Percentiles rank a stretch among this genome's conserved stretches.
Evolutionary conservation across 345 rosid species (phyloP).

Genomic region (Murraya paniculata): DNA sequence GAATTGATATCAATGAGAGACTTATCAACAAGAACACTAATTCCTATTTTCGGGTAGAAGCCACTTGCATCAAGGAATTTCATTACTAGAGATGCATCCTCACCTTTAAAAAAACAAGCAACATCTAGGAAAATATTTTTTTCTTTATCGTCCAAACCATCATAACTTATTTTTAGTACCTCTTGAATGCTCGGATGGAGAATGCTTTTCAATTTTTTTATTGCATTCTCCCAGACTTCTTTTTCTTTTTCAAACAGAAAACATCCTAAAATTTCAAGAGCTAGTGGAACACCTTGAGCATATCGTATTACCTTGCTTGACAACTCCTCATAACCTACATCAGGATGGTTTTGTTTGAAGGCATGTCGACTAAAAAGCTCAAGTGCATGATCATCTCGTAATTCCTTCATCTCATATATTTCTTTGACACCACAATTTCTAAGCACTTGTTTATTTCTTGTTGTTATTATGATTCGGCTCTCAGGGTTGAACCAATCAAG

Average conservation of each 20-base stretch:
- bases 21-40: too few species aligned
- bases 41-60: too few species aligned
- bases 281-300: conserved; percentile 14
- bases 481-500: not conserved
- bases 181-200: not conserved
- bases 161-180: conserved; percentile 2
- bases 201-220: not conserved
- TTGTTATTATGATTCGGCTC: conserved; percentile 1
- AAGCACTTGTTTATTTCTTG: not conserved
- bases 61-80: too few species aligned
- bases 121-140: conserved; percentile 11
- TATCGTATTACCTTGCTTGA: not conserved
- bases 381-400: not conserved
- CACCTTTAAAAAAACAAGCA: too few species aligned
- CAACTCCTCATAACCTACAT: not conserved
- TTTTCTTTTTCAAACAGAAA: not conserved
- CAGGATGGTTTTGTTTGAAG: not conserved
- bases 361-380: not conserved
- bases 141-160: conserved; percentile 1
- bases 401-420: not conserved
- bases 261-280: conserved; percentile 1
- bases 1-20: too few species aligned
- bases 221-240: not conserved
- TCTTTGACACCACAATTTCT: too few species aligned
- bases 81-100: too few species aligned